These are phyloP conservation scores for Capsicum baccatum DNA, from an alignment of 257 asterid genomes.

Conservation along the genomic window DNA sequence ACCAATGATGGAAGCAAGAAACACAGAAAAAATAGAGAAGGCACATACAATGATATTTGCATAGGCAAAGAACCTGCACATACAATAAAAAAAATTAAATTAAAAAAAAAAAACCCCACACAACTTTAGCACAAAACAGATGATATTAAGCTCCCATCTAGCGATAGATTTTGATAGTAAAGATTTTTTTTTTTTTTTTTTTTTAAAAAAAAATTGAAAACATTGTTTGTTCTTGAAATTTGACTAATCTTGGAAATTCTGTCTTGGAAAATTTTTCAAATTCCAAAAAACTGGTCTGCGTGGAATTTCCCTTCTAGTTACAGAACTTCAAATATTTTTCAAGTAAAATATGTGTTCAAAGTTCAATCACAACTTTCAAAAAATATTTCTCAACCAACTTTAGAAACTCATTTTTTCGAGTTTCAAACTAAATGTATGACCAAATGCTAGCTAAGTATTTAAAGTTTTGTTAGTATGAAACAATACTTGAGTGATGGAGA, in stretches of 20 bases:
- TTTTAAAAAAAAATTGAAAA: background rate
- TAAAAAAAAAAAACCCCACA: too few relatives aligned
- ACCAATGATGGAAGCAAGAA: constrained; percentile 37
- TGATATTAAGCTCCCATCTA: too few relatives aligned
- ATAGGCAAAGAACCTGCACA: constrained; percentile 60
- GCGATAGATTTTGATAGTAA: background rate
- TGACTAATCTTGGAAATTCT: background rate
- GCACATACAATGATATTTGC: constrained; percentile 58
- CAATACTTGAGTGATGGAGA: constrained; percentile 61
- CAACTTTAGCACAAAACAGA: background rate
- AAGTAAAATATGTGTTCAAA: too few relatives aligned
- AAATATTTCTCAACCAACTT: too few relatives aligned
- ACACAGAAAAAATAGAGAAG: constrained; percentile 45
- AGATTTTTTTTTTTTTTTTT: too few relatives aligned
- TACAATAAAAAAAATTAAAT: background rate
- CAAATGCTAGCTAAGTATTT: background rate
- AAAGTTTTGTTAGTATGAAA: background rate
- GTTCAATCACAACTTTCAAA: too few relatives aligned
- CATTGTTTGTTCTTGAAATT: background rate
- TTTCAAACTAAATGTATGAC: background rate
- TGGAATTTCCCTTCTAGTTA: background rate
- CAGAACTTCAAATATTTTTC: too few relatives aligned
- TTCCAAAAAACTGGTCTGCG: background rate
- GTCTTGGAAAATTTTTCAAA: background rate
- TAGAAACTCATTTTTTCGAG: too few relatives aligned